These are phyloP conservation scores for Xylariaceae sp. DNA, from an alignment of 2,329 filamentous ascomycete species.

Conservation along the genomic window DNA sequence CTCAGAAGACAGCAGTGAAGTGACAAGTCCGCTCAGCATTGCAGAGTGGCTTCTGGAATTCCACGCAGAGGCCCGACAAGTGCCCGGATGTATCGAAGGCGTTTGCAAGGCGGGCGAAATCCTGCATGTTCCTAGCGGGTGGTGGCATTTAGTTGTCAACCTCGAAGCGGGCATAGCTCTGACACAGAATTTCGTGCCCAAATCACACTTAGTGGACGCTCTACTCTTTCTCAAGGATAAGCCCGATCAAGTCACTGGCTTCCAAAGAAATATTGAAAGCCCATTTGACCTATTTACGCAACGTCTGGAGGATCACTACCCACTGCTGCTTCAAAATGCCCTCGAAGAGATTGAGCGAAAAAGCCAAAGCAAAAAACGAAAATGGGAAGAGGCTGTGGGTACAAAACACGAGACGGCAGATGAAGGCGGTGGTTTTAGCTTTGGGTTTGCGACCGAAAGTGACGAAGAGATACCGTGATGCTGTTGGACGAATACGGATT, in stretches of 20 bases:
- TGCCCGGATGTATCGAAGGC: constrained; percentile 77
- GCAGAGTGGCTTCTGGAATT: constrained; percentile 95
- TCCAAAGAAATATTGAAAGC: constrained; percentile 65
- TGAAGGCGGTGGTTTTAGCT: constrained; percentile 45
- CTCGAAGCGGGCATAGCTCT: constrained; percentile 79
- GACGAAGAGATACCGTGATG: constrained; percentile 44
- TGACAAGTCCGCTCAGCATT: constrained; percentile 89
- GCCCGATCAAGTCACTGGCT: constrained; percentile 82
- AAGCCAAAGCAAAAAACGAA: constrained; percentile 66
- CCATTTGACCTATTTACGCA: constrained; percentile 73
- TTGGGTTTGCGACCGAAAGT: constrained; percentile 48
- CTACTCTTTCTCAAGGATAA: constrained; percentile 78
- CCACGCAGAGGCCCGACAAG: constrained; percentile 73
- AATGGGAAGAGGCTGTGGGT: constrained; percentile 78
- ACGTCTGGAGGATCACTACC: constrained; percentile 59
- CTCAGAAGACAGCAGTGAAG: constrained; percentile 83
- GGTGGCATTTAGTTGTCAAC: constrained; percentile 97
- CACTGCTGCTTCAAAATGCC: constrained; percentile 64
- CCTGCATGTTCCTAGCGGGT: constrained; percentile 86
- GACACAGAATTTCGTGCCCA: constrained; percentile 92
- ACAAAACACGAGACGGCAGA: constrained; percentile 38
- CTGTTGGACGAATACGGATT: too few species aligned
- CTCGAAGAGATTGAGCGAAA: constrained; percentile 62
- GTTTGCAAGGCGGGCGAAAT: constrained; percentile 83
- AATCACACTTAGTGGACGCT: constrained; percentile 68